These are phyloP conservation scores for Hypocreales sp. DNA, from an alignment of 2,329 filamentous ascomycete species.

Conservation along the genomic window DNA sequence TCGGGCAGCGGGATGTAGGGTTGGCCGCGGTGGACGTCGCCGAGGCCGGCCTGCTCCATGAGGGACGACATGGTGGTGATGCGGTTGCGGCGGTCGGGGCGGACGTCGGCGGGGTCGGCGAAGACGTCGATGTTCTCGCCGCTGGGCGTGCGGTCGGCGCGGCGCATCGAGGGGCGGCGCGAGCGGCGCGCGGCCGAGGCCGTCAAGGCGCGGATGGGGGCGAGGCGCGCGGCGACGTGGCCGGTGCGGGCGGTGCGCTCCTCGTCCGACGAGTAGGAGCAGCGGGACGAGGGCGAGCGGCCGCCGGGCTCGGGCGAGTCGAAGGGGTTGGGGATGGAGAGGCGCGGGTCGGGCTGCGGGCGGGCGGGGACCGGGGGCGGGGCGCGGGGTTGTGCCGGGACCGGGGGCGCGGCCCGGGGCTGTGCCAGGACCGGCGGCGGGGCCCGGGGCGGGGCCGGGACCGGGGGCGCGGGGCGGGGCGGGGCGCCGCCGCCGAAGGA, in stretches of 20 bases:
- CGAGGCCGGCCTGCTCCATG: constrained; percentile 31
- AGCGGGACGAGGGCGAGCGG: constrained; percentile 5
- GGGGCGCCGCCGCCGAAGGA: constrained; percentile 35
- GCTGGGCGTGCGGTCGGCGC: constrained; percentile 25
- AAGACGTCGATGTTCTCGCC: constrained; percentile 37
- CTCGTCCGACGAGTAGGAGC: constrained; percentile 10
- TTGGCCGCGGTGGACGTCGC: constrained; percentile 23
- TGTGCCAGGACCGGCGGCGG: too few relatives aligned
- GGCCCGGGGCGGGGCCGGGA: too few relatives aligned
- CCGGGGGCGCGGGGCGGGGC: too few relatives aligned
- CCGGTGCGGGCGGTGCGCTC: constrained; percentile 11
- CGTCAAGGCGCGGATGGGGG: constrained; percentile 25
- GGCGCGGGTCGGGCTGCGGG: constrained; percentile 4
- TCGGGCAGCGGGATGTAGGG: too few relatives aligned
- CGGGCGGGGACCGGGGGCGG: constrained; percentile 2
- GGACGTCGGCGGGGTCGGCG: constrained; percentile 29
- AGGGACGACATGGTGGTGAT: constrained; percentile 37
- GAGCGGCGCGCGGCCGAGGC: constrained; percentile 9
- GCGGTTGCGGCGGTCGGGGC: constrained; percentile 10
- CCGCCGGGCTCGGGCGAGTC: constrained; percentile 15
- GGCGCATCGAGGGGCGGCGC: constrained; percentile 14
- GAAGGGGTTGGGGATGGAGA: constrained; percentile 21
- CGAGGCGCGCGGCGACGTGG: constrained; percentile 11
- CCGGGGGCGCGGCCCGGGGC: too few relatives aligned
- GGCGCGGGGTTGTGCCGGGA: constrained; percentile 1